These are phyloP conservation scores for Paracoccidioides lutzii DNA, from an alignment of 2,329 filamentous ascomycete species.

Conservation along the genomic window DNA sequence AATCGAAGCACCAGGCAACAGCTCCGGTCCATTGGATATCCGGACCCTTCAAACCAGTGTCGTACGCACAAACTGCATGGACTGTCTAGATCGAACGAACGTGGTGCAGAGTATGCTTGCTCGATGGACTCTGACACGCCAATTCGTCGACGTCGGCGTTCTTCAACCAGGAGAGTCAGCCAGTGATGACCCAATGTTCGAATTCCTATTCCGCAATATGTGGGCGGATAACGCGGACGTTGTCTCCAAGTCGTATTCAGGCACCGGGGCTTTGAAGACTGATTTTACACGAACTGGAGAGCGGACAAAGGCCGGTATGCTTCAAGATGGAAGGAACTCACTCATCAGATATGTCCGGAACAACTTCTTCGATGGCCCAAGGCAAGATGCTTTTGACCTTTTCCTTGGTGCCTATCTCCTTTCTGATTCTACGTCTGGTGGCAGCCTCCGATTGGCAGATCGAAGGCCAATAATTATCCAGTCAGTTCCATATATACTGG, in stretches of 20 bases:
- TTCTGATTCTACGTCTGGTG: slow-evolving; percentile 50
- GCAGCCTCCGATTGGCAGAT: slow-evolving; percentile 67
- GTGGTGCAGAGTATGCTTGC: slow-evolving; percentile 97
- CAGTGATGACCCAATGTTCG: slow-evolving; percentile 68
- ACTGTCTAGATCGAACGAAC: slow-evolving; percentile 94
- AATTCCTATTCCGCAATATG: slow-evolving; percentile 85
- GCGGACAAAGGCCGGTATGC: slow-evolving; percentile 68
- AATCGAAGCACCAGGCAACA: slow-evolving; percentile 64
- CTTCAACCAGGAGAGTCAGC: slow-evolving; percentile 65
- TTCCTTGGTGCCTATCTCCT: slow-evolving; percentile 82
- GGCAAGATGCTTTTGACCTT: slow-evolving; percentile 90
- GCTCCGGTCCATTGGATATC: slow-evolving; percentile 61
- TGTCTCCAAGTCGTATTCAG: slow-evolving; percentile 83
- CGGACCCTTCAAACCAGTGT: slow-evolving; percentile 75
- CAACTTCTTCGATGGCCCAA: slow-evolving; percentile 86
- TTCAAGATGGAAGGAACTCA: slow-evolving; percentile 80
- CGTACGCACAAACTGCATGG: slow-evolving; percentile 97
- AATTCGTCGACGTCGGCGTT: slow-evolving; percentile 73
- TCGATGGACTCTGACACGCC: slow-evolving; percentile 74
- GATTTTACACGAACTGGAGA: slow-evolving; percentile 92
- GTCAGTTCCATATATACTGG: slow-evolving; percentile 81
- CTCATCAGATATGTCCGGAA: slow-evolving; percentile 81
- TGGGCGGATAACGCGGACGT: slow-evolving; percentile 99
- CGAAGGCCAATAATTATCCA: slow-evolving; percentile 77
- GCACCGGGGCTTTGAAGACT: slow-evolving; percentile 94